Conservation (phyloP, 2,329 filamentous ascomycete species). For the Fusarium piperis region DNA sequence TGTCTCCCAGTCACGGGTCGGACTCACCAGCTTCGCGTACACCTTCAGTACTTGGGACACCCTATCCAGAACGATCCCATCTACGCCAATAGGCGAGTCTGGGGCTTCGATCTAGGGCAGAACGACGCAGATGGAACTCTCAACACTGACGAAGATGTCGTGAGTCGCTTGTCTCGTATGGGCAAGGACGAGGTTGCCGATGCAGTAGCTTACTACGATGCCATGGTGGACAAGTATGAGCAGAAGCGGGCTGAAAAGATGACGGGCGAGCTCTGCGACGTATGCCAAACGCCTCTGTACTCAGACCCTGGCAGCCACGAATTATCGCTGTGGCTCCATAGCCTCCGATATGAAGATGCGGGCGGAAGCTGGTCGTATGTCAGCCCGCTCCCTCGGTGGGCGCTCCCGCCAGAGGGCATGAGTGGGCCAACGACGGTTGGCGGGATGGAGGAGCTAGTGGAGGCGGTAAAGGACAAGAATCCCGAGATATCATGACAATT, state of each 20-base stretch:
- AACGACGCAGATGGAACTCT: slow-evolving; percentile 71
- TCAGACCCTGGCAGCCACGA: slow-evolving; percentile 92
- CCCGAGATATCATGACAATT: slow-evolving; percentile 50
- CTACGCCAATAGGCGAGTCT: slow-evolving; percentile 93
- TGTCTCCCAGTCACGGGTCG: slow-evolving; percentile 93
- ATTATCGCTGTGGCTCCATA: slow-evolving; percentile 92
- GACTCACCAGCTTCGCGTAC: slow-evolving; percentile 94
- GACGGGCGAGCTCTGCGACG: slow-evolving; percentile 82
- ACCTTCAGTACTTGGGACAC: slow-evolving; percentile 92
- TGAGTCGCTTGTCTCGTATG: slow-evolving; percentile 86
- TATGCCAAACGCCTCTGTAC: slow-evolving; percentile 90
- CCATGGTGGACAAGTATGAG: slow-evolving; percentile 90
- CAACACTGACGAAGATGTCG: slow-evolving; percentile 88
- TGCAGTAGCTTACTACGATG: slow-evolving; percentile 91
- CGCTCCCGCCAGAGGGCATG: slow-evolving; percentile 78
- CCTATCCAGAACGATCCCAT: slow-evolving; percentile 98
- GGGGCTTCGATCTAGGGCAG: slow-evolving; percentile 80
- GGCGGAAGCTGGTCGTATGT: slow-evolving; percentile 87
- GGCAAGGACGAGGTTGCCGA: slow-evolving; percentile 93
- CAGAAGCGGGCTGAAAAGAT: slow-evolving; percentile 93
- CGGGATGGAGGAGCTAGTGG: slow-evolving; percentile 66
- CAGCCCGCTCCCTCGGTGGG: slow-evolving; percentile 87
- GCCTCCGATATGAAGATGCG: slow-evolving; percentile 85
- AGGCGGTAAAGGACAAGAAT: slow-evolving; percentile 60
- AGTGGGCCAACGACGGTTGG: slow-evolving; percentile 77